Conservation (phyloP, 2,329 filamentous ascomycete genomes). For the Fonsecaea erecta region DNA sequence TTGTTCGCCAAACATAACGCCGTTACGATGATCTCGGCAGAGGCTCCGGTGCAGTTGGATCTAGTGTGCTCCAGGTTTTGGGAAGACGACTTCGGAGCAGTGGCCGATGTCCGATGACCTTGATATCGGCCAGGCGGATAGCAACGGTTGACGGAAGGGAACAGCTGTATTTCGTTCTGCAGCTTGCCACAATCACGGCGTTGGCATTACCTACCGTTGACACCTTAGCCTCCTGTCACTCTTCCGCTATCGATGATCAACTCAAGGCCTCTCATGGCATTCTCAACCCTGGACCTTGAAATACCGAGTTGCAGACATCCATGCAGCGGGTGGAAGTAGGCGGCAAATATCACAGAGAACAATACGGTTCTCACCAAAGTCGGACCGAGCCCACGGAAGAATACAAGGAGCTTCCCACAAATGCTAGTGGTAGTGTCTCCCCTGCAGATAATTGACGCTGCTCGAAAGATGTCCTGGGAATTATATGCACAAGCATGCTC, state of each 20-base stretch:
- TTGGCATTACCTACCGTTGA: background rate
- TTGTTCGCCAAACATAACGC: background rate
- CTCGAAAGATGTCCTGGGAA: too few relatives aligned
- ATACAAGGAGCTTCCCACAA: too few relatives aligned
- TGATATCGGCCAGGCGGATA: background rate
- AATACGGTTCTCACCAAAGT: too few relatives aligned
- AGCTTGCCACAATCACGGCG: background rate
- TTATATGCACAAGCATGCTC: constrained; percentile 96
- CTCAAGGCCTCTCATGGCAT: background rate
- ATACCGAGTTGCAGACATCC: too few relatives aligned
- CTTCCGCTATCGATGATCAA: background rate
- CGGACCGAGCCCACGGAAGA: too few relatives aligned
- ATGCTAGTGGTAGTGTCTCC: too few relatives aligned
- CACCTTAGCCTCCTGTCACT: background rate
- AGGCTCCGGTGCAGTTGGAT: background rate
- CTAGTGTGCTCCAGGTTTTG: background rate
- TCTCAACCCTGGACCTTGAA: background rate
- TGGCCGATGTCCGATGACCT: background rate
- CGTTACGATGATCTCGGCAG: background rate
- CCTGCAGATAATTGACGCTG: too few relatives aligned
- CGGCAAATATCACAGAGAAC: too few relatives aligned
- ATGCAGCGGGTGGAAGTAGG: too few relatives aligned
- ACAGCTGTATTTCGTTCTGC: background rate
- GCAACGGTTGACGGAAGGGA: background rate
- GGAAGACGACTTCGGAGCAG: background rate